Evolutionary conservation across 1,139 yeast species (phyloP).

Genomic region (Williopsis jadinii): DNA sequence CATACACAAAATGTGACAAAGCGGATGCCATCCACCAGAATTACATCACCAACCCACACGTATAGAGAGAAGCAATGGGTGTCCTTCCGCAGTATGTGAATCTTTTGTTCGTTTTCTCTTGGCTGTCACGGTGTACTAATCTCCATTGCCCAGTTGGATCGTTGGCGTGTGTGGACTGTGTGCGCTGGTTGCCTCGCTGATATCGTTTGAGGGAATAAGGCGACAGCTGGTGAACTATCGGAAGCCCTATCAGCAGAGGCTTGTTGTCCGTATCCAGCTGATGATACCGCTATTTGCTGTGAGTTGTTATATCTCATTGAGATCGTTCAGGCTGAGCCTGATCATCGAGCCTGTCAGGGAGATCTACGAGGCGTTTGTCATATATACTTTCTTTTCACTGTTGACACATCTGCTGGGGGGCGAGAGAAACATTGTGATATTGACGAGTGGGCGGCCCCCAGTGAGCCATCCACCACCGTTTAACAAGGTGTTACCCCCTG

Average conservation of each 20-base stretch:
- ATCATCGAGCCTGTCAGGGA: slow-evolving; percentile 76
- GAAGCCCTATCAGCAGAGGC: slow-evolving; percentile 82
- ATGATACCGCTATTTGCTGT: slow-evolving; percentile 48
- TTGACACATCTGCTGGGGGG: slow-evolving; percentile 87
- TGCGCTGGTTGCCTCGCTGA: slow-evolving; percentile 27
- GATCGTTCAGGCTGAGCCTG: slow-evolving; percentile 37
- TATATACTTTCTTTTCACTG: slow-evolving; percentile 83
- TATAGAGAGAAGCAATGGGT: not conserved
- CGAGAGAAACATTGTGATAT: slow-evolving; percentile 72
- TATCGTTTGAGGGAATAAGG: slow-evolving; percentile 40
- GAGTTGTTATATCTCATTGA: slow-evolving; percentile 54
- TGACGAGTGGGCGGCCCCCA: slow-evolving; percentile 70
- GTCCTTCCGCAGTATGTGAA: slow-evolving; percentile 5
- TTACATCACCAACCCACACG: too few relatives aligned
- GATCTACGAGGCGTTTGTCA: slow-evolving; percentile 91
- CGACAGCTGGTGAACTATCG: slow-evolving; percentile 66
- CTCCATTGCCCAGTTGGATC: slow-evolving; percentile 14
- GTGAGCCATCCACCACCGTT: slow-evolving; percentile 63
- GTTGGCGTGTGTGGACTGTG: slow-evolving; percentile 25
- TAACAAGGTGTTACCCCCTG: slow-evolving; percentile 39
- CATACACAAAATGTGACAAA: too few relatives aligned
- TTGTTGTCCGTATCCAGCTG: slow-evolving; percentile 72
- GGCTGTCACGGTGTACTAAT: not conserved
- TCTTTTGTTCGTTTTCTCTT: not conserved
- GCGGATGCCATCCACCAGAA: too few relatives aligned